phyloP scores from a whole-genome alignment of 495 filamentous ascomycete species.

The Elaphomyces granulatus region DNA sequence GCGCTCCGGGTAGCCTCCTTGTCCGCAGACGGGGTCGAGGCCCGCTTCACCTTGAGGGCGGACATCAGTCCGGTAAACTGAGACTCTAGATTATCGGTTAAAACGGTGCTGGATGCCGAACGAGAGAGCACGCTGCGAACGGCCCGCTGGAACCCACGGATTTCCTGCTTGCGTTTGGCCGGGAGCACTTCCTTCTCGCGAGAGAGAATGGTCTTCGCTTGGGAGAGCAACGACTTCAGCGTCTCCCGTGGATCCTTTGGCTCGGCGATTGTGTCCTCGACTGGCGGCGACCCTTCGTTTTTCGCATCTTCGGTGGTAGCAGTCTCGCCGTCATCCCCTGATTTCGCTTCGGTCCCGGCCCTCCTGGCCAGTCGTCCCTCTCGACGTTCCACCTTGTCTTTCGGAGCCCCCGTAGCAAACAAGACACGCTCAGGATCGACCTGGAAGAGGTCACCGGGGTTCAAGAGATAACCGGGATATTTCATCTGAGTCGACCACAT shows the following conservation, averaged over 20 bases:
- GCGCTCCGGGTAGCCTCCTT: too few species aligned
- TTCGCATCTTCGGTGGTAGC: conserved; percentile 12
- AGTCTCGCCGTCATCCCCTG: conserved; percentile 16
- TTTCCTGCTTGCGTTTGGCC: conserved; percentile 47
- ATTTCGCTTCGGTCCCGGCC: conserved; percentile 11
- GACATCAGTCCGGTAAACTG: conserved; percentile 35
- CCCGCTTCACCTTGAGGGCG: conserved; percentile 27
- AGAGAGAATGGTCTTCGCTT: conserved; percentile 40
- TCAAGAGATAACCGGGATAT: conserved; percentile 86
- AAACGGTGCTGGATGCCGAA: conserved; percentile 25
- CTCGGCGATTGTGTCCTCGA: conserved; percentile 13
- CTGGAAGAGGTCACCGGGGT: conserved; percentile 95
- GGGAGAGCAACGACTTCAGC: conserved; percentile 36
- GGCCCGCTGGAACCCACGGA: conserved; percentile 42
- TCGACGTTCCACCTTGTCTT: conserved; percentile 36
- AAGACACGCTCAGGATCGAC: conserved; percentile 81
- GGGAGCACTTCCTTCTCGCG: conserved; percentile 32
- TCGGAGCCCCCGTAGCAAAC: conserved; percentile 66
- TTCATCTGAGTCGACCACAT: conserved; percentile 51
- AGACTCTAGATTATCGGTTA: conserved; percentile 35
- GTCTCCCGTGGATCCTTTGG: conserved; percentile 26
- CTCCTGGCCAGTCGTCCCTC: conserved; percentile 21
- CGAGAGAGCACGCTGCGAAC: conserved; percentile 39
- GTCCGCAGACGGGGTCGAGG: conserved; percentile 10
- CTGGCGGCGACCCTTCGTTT: conserved; percentile 14